Percentiles rank a stretch among this genome's conserved stretches.
These are phyloP conservation scores for Aeminium ludgeri DNA, from an alignment of 495 filamentous ascomycete genomes.

Conservation along the genomic window DNA sequence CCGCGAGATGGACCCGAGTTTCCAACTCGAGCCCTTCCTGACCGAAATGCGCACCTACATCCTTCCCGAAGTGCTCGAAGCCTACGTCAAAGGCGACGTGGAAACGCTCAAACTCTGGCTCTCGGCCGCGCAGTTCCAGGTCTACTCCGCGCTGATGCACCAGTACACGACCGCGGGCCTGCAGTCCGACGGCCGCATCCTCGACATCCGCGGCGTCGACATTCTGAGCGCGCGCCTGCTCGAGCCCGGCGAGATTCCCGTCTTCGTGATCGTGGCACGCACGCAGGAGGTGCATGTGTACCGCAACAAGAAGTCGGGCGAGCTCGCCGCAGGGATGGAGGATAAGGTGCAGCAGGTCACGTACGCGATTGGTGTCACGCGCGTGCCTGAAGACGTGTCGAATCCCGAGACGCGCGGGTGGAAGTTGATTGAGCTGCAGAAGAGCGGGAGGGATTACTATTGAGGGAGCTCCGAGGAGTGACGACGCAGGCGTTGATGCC, in stretches of 20 bases:
- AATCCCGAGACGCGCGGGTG: conserved; percentile 94
- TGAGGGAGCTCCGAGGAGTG: too few species aligned
- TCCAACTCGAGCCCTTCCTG: conserved; percentile 87
- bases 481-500: too few species aligned
- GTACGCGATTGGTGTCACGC: conserved; percentile 89
- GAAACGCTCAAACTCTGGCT: conserved; percentile 89
- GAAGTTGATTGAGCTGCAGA: conserved; percentile 95
- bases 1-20: conserved; percentile 86
- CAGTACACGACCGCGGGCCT: conserved; percentile 88
- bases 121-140: conserved; percentile 80
- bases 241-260: conserved; percentile 92
- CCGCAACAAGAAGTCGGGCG: conserved; percentile 68
- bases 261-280: conserved; percentile 88
- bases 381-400: conserved; percentile 84
- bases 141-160: conserved; percentile 83
- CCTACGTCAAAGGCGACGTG: conserved; percentile 89
- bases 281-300: conserved; percentile 99
- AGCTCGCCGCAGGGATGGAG: conserved; percentile 95
- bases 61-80: conserved; percentile 88
- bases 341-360: conserved; percentile 96
- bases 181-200: conserved; percentile 81
- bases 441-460: conserved; percentile 90
- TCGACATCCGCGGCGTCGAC: conserved; percentile 89
- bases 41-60: conserved; percentile 95
- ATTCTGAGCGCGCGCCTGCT: conserved; percentile 75